These are phyloP conservation scores for Saccharum hybrid DNA, from an alignment of 202 grass and related monocot genomes.

Conservation along the genomic window DNA sequence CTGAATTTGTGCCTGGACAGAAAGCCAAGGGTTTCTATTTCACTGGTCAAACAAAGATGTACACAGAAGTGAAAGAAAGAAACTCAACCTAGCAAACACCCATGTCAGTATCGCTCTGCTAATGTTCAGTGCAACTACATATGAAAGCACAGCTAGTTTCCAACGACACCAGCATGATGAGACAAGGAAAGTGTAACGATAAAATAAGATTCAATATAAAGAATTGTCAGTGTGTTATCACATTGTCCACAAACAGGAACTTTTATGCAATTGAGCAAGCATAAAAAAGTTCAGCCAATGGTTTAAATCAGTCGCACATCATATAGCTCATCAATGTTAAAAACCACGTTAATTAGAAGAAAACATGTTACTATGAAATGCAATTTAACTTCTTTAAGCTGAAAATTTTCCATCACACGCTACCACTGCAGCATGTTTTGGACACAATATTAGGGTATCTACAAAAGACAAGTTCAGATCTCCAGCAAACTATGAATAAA, in stretches of 20 bases:
- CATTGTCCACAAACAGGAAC: not conserved
- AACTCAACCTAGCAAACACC: conserved; percentile 28
- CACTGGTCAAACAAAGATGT: conserved; percentile 29
- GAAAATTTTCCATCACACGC: conserved; percentile 11
- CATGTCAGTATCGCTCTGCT: not conserved
- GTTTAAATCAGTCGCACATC: conserved; percentile 18
- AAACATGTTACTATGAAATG: conserved; percentile 7
- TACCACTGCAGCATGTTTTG: conserved; percentile 11
- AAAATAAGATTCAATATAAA: not conserved
- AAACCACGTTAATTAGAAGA: not conserved
- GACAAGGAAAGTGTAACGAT: not conserved
- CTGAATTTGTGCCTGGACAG: not conserved
- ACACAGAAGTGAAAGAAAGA: conserved; percentile 16
- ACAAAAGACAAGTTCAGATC: conserved; percentile 32
- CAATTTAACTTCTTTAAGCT: conserved; percentile 25
- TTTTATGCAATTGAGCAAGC: conserved; percentile 11
- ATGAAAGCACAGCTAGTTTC: conserved; percentile 9
- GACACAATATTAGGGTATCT: conserved; percentile 34
- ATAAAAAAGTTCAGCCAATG: conserved; percentile 12
- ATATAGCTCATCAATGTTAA: conserved; percentile 25
- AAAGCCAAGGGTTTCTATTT: conserved; percentile 28
- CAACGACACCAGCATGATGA: conserved; percentile 1
- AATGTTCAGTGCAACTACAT: conserved; percentile 18
- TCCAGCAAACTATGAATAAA: conserved; percentile 22
- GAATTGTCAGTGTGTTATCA: conserved; percentile 19